Evolutionary conservation across 441 rosid genomes (phyloP), one percentile per base, ranked within the genome.

Genomic region (Omphalea diandra): DNA sequence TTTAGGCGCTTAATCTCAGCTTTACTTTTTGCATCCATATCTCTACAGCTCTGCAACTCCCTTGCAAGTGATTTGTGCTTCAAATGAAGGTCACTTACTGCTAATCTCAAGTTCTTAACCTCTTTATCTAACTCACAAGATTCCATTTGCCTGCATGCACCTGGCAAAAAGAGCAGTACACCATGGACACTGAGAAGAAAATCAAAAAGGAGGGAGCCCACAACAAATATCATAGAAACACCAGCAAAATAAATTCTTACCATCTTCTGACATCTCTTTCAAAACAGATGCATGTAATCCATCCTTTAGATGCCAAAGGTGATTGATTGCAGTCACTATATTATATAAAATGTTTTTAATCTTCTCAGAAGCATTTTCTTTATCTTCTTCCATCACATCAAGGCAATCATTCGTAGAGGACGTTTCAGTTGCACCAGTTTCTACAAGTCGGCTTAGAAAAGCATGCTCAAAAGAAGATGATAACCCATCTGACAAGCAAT

Each of bases 341-440:
- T 86, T 86, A 67, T 29, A 27, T 63, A 90, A 66, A 63, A 87
- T 75, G 69, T 78, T 82, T 63, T 71, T 79, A 73, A 80, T 54
- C 81, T 83, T 90, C 63, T 79, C 83, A 74, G 79, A 62, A 17
- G 76, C 70, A 63, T 72, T 76, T 54, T 75, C 86, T 64, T 75
- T 71, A 53, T 75, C 77, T 71, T 77, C 87, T 77, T 82, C 86
- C 69, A 83, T 77, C 68, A 47, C 70, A 75, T 75, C 71, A 36
- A 77, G 77, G 75, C 84, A 82, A 70, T 67, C 77, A 76, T 72
- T 73, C n/a, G 83, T 46, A 12, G 87, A 90, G 55, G 95, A 90
- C 83, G 84, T 86, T 81, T 90, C 97, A 33, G 92, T 89, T 33
- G 95, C 98, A 80, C 97, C 95, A 33, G 89, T 86, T 80, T 89